These are phyloP conservation scores for Medicago truncatula DNA, from an alignment of 306 rosid species.

Conservation along the genomic window MtrunA17r5.0-ANR NC_053042.1:46661501-46662000, in stretches of 20 bases:
- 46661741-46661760: slow-evolving; percentile 3
- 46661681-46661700: slow-evolving; percentile 7
- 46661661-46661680: neutral
- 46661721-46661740: slow-evolving; percentile 8
- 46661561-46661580: neutral
- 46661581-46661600: slow-evolving; percentile 1
- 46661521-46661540: slow-evolving; percentile 76
- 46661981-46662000: no score
- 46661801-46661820: neutral
- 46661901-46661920: slow-evolving; percentile 26
- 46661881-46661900: slow-evolving; percentile 20
- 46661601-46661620: slow-evolving; percentile 19
- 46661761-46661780: slow-evolving; percentile 7
- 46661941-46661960: neutral
- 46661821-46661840: neutral
- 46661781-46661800: slow-evolving; percentile 7
- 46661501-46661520: slow-evolving; percentile 81
- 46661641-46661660: slow-evolving; percentile 12
- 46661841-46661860: neutral
- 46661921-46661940: slow-evolving; percentile 18
- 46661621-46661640: slow-evolving; percentile 16
- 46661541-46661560: neutral
- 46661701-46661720: slow-evolving; percentile 16
- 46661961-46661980: no score
- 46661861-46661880: neutral